Conservation (phyloP, 768 basidiomycete species). For the Pleurotus pulmonarius region DNA sequence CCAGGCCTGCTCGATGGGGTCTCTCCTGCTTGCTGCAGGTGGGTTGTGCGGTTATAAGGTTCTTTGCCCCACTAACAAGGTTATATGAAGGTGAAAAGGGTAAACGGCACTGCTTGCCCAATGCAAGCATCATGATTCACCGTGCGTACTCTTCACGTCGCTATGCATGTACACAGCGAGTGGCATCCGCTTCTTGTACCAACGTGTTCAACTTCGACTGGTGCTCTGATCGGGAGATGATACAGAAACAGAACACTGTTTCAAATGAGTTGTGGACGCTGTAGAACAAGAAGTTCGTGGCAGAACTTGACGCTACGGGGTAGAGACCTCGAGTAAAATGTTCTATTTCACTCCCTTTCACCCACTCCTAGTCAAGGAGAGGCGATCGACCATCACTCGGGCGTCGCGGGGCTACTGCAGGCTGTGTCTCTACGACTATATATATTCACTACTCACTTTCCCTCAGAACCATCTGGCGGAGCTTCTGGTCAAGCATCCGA, state of each 20-base stretch:
- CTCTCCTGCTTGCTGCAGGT: slow-evolving; percentile 86
- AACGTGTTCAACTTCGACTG: too few relatives aligned
- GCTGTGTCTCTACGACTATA: too few relatives aligned
- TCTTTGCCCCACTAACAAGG: not conserved
- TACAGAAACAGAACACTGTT: too few relatives aligned
- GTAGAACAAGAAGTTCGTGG: too few relatives aligned
- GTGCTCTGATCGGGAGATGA: too few relatives aligned
- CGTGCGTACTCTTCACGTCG: slow-evolving; percentile 44
- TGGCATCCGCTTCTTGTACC: not conserved
- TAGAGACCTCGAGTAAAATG: too few relatives aligned
- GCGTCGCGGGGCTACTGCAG: too few relatives aligned
- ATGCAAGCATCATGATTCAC: slow-evolving; percentile 98
- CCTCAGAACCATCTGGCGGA: slow-evolving; percentile 90
- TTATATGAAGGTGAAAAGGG: slow-evolving; percentile 53
- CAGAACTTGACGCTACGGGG: too few relatives aligned
- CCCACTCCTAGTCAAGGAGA: too few relatives aligned
- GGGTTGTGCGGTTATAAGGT: not conserved
- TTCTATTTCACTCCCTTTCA: too few relatives aligned
- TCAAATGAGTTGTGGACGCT: too few relatives aligned
- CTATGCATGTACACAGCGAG: slow-evolving; percentile 9
- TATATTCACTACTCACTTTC: slow-evolving; percentile 2
- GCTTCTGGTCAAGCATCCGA: slow-evolving; percentile 95
- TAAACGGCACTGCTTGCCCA: slow-evolving; percentile 87
- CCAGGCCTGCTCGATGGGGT: slow-evolving; percentile 95
- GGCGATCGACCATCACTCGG: too few relatives aligned